Conservation (phyloP, 768 basidiomycete species). For the Amanita thiersii region DNA sequence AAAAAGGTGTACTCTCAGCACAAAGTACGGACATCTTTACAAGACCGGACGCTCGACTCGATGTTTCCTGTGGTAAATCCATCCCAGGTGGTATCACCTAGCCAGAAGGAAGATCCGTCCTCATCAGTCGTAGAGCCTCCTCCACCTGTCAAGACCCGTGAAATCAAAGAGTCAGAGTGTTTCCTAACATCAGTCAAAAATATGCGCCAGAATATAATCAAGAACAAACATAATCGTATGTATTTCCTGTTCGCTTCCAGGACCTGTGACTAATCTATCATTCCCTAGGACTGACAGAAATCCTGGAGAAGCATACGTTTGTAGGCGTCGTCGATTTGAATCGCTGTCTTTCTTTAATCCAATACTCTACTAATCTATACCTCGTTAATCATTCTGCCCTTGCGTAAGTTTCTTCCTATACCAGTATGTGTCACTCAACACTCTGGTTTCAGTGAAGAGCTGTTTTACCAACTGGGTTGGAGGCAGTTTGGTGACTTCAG, state of each 20-base stretch:
- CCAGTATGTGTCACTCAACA: slow-evolving; percentile 2
- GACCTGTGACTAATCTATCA: neutral
- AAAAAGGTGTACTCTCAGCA: slow-evolving; percentile 69
- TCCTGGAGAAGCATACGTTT: slow-evolving; percentile 82
- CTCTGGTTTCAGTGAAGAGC: slow-evolving; percentile 58
- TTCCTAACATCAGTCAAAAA: slow-evolving; percentile 65
- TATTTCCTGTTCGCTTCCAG: slow-evolving; percentile 3
- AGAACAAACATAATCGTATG: slow-evolving; percentile 65
- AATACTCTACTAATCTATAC: slow-evolving; percentile 84
- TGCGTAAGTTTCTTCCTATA: slow-evolving; percentile 46
- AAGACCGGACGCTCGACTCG: slow-evolving; percentile 88
- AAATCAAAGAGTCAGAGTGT: slow-evolving; percentile 72
- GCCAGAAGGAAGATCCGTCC: neutral
- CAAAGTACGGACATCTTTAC: slow-evolving; percentile 84
- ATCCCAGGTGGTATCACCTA: slow-evolving; percentile 20
- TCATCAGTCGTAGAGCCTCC: slow-evolving; percentile 15
- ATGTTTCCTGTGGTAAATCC: slow-evolving; percentile 77
- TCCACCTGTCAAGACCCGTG: slow-evolving; percentile 26
- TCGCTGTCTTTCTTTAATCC: slow-evolving; percentile 72
- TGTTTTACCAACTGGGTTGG: slow-evolving; percentile 91
- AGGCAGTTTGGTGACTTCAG: slow-evolving; percentile 85
- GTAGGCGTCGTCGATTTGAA: slow-evolving; percentile 83
- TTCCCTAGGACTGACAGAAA: slow-evolving; percentile 65
- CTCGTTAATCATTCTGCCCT: slow-evolving; percentile 80
- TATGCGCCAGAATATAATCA: slow-evolving; percentile 51